Conservation (phyloP, 2,329 filamentous ascomycete genomes). For the Phyllosticta citrichinensis region DNA sequence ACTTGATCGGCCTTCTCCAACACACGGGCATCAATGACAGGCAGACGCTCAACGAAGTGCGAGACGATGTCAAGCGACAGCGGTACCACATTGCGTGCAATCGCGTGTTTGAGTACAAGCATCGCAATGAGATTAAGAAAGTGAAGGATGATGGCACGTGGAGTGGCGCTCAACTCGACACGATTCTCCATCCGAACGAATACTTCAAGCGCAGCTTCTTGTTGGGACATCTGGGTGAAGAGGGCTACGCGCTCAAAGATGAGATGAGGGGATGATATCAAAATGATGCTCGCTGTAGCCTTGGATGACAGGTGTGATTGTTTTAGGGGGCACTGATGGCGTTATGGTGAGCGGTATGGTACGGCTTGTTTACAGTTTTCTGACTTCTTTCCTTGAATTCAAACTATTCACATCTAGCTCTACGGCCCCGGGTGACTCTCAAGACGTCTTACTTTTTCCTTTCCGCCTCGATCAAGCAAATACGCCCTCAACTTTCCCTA, state of each 20-base stretch:
- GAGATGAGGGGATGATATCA: neutral
- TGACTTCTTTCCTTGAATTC: neutral
- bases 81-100: constrained; percentile 96
- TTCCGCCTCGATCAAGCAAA: no score
- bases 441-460: neutral
- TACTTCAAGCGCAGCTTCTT: constrained; percentile 95
- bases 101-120: constrained; percentile 79
- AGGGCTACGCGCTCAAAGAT: constrained; percentile 14
- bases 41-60: constrained; percentile 67
- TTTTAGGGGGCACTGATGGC: neutral
- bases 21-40: constrained; percentile 69
- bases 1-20: constrained; percentile 67
- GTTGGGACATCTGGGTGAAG: constrained; percentile 63
- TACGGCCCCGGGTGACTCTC: neutral
- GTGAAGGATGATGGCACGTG: constrained; percentile 39
- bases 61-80: constrained; percentile 79
- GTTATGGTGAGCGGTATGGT: neutral
- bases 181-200: constrained; percentile 93
- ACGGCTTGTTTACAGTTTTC: neutral
- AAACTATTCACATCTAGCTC: neutral
- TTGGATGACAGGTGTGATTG: neutral
- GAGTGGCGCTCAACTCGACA: constrained; percentile 67
- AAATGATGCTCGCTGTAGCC: neutral
- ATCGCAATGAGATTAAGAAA: constrained; percentile 51
- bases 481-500: no score